A percentile compares a stretch with the other conserved stretches of the same genome.
These are phyloP conservation scores for Mychonastes homosphaera DNA, from an alignment of 139 green algal species.

Conservation along the genomic window DNA sequence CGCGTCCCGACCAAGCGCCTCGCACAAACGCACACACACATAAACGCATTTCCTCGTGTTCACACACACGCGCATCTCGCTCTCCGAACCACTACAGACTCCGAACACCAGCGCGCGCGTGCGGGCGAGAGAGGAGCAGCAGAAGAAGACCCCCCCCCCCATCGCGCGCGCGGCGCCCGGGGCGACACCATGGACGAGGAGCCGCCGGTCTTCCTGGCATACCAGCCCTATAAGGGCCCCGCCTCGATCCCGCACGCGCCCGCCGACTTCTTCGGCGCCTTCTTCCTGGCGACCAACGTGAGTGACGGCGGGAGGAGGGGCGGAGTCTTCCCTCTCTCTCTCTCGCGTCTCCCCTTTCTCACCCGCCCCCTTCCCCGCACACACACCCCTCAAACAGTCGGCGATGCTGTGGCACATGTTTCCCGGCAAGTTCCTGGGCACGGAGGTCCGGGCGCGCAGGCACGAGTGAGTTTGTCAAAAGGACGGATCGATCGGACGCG, in stretches of 20 bases:
- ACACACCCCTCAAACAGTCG: neutral
- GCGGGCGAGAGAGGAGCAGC: too few relatives aligned
- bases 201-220: conserved; percentile 20
- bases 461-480: conserved; percentile 48
- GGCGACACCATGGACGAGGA: too few relatives aligned
- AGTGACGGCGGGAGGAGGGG: conserved; percentile 5
- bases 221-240: conserved; percentile 51
- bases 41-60: too few relatives aligned
- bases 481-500: too few relatives aligned
- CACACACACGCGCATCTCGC: too few relatives aligned
- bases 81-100: too few relatives aligned
- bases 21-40: too few relatives aligned
- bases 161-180: too few relatives aligned
- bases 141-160: too few relatives aligned
- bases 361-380: neutral
- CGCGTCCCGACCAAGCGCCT: too few relatives aligned
- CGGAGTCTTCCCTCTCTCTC: neutral
- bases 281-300: conserved; percentile 64
- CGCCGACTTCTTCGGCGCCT: conserved; percentile 65
- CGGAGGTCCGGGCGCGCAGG: conserved; percentile 47
- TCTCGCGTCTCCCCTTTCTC: neutral
- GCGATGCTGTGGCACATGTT: conserved; percentile 46
- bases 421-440: conserved; percentile 55
- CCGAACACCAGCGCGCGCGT: too few relatives aligned
- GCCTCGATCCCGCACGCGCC: conserved; percentile 49